Evolutionary conservation across 1,284 basidiomycete genomes (phyloP).

Genomic region (Ustanciosporium gigantosporum): DNA sequence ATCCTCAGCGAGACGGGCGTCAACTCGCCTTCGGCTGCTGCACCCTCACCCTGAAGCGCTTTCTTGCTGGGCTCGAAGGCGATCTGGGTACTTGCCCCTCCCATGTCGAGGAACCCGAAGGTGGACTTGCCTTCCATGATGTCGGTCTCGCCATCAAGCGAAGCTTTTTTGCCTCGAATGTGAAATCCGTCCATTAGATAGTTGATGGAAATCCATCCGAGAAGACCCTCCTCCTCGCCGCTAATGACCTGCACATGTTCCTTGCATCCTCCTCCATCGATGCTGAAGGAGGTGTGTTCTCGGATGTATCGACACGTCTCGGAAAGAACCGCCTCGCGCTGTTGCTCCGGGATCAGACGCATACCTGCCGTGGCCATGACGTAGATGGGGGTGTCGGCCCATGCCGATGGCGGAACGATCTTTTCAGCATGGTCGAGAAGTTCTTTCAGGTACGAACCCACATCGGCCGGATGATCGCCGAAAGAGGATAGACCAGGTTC

Average conservation of each 20-base stretch:
- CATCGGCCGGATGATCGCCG: conserved; percentile 71
- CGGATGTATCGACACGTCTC: conserved; percentile 80
- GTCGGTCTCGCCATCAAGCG: conserved; percentile 33
- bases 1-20: conserved; percentile 73
- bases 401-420: conserved; percentile 81
- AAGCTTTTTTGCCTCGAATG: conserved; percentile 31
- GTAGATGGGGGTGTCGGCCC: conserved; percentile 84
- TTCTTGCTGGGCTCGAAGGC: conserved; percentile 77
- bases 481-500: conserved; percentile 95
- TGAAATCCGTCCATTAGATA: conserved; percentile 97
- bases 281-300: conserved; percentile 76
- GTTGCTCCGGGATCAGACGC: conserved; percentile 76
- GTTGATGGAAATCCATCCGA: conserved; percentile 97
- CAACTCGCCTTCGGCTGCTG: conserved; percentile 26
- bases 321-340: conserved; percentile 74
- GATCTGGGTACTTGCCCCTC: conserved; percentile 96
- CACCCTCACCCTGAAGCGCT: conserved; percentile 66
- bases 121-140: conserved; percentile 70
- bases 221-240: conserved; percentile 95
- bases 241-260: conserved; percentile 91
- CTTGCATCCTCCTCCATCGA: conserved; percentile 68
- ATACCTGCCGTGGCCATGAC: conserved; percentile 96
- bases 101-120: conserved; percentile 98
- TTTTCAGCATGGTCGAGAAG: conserved; percentile 80
- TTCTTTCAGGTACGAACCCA: conserved; percentile 77